Base-by-base conservation (phyloP, 139 green algal species). In the Micractinium sp. region DNA sequence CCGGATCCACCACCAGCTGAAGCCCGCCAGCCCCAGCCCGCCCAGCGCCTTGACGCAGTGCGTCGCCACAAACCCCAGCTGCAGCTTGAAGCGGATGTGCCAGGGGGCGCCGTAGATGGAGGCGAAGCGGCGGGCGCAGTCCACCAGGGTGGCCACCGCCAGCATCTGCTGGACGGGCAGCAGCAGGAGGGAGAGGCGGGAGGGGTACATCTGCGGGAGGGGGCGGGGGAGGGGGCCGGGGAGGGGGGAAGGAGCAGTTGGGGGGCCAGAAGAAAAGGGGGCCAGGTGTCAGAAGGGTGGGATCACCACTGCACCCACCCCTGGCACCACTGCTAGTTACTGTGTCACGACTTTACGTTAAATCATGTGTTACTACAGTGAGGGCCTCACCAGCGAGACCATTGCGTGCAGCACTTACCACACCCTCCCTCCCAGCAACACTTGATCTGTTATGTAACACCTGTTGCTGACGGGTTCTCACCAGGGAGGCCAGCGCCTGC, bases 121-220 rank as follows among this genome's bases (percentile, higher is more conserved):
- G 23, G 33, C 20, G 41, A 82, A 56, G 19, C 71, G 71, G 41
- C 71, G 71, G 2, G 53, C 85, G 85, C 85, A 73, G 85, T 88
- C 85, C 31, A 47, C 71, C 47, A 88, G 69, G 19, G 71, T 71
- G 41, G 85, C 85, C 1, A 56, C 41, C 31, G 80, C 29, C 41
- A 88, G 85, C n/a, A 88, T 25, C 71, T 88, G 69, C n/a, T 88
- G 85, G 5, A 53, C 39, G 5, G 85, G 85, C 85, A 88, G 85
- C 85, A 88, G 31, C n/a, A 73, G 25, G 12, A 88, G 71, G 31
- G 85, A 74, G 13, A 88, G 85, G 41, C 85, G 85, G 85, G 69
- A 88, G 71, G 85, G 85, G 71, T 82, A 88, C 13, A 88, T 27
- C 85, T 88, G 85, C 39, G 33, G 2, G 29, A 18, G 47, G 29